A percentile compares a stretch with the other conserved stretches of the same genome.
phyloP scores from a whole-genome alignment of 192 early-diverging fungal species.

The Spizellomyces punctatus region DNA sequence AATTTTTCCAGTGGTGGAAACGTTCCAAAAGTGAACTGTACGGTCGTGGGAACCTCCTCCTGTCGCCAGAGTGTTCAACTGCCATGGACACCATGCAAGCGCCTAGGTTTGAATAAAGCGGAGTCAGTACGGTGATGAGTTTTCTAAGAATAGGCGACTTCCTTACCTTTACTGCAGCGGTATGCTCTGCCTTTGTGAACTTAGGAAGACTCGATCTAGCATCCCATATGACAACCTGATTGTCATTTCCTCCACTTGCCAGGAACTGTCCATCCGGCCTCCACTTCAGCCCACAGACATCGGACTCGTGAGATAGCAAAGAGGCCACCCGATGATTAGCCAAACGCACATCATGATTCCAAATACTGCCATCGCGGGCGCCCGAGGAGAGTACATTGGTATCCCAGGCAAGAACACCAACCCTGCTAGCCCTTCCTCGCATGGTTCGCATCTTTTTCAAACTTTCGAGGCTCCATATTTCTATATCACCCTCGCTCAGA shows the following conservation, averaged over 20 bases:
- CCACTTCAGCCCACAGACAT: conserved; percentile 62
- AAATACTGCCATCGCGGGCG: conserved; percentile 87
- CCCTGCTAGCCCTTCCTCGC: conserved; percentile 75
- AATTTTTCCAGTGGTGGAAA: conserved; percentile 38
- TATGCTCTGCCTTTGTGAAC: conserved; percentile 57
- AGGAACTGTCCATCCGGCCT: conserved; percentile 51
- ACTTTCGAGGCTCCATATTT: conserved; percentile 89
- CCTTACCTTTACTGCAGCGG: conserved; percentile 59
- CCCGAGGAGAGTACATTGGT: conserved; percentile 81
- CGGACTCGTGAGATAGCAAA: conserved; percentile 66
- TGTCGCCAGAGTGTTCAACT: conserved; percentile 63
- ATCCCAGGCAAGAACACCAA: conserved; percentile 88
- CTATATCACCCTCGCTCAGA: conserved; percentile 73
- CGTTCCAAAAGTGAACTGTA: conserved; percentile 63
- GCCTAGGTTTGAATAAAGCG: conserved; percentile 54
- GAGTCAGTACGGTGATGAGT: no score
- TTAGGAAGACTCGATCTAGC: conserved; percentile 44
- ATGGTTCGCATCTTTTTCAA: conserved; percentile 78
- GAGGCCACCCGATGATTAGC: conserved; percentile 78
- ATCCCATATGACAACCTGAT: conserved; percentile 64
- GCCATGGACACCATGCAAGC: conserved; percentile 95
- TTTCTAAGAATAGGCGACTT: background rate
- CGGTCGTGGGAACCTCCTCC: conserved; percentile 57
- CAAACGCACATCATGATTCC: conserved; percentile 93
- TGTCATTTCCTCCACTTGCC: conserved; percentile 64